Conservation (phyloP, 2,329 filamentous ascomycete genomes). For the Curvularia spicifera region DNA sequence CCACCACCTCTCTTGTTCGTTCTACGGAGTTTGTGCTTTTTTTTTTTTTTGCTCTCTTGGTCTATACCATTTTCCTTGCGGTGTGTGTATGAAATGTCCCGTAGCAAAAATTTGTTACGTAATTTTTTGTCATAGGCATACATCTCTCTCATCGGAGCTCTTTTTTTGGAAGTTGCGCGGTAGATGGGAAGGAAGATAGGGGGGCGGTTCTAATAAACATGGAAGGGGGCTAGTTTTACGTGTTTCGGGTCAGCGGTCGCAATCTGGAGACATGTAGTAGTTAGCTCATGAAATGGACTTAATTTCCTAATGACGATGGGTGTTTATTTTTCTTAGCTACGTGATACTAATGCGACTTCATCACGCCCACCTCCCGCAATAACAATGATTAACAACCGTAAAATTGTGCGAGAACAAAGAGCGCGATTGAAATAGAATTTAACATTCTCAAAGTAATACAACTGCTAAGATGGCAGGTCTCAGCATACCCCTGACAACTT, state of each 20-base stretch:
- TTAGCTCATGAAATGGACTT: constrained; percentile 28
- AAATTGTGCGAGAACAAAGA: no score
- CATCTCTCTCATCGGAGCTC: constrained; percentile 1
- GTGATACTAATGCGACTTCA: no score
- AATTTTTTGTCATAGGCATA: constrained; percentile 23
- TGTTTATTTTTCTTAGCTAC: no score
- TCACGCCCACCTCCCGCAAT: no score
- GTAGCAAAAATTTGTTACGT: constrained; percentile 27
- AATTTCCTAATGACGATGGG: constrained; percentile 35
- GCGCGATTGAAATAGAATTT: no score
- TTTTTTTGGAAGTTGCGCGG: background rate
- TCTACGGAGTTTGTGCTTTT: constrained; percentile 37
- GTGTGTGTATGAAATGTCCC: constrained; percentile 25
- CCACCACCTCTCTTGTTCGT: constrained; percentile 29
- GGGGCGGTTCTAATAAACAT: constrained; percentile 15
- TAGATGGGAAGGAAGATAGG: constrained; percentile 4
- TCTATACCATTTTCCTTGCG: constrained; percentile 45
- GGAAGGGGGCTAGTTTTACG: constrained; percentile 8
- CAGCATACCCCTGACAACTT: no score
- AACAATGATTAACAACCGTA: no score
- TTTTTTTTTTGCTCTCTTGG: constrained; percentile 22
- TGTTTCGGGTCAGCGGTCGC: constrained; percentile 7
- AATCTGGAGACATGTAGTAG: constrained; percentile 7
- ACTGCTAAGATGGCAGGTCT: no score
- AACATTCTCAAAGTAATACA: no score